Evolutionary conservation across 768 basidiomycete species (phyloP).

Genomic region (Russula sp.): DNA sequence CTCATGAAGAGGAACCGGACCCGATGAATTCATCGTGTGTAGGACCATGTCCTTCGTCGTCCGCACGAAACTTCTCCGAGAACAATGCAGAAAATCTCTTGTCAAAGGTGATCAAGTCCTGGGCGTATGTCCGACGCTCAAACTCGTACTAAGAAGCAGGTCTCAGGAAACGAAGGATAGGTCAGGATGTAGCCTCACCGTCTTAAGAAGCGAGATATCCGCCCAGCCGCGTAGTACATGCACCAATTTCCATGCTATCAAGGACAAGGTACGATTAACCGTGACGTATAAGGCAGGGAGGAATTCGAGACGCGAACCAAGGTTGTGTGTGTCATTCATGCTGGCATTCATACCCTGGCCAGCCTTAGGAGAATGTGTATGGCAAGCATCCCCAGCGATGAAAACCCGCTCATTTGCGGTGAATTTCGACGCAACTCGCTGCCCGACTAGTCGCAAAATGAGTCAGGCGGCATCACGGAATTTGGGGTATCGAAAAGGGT

Average conservation of each 20-base stretch:
- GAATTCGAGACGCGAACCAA: slow-evolving; percentile 22
- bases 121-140: slow-evolving; percentile 49
- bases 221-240: slow-evolving; percentile 46
- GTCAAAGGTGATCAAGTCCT: slow-evolving; percentile 50
- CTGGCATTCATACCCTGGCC: slow-evolving; percentile 51
- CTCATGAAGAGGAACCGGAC: slow-evolving; percentile 27
- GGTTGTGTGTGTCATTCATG: slow-evolving; percentile 51
- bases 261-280: neutral
- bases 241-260: slow-evolving; percentile 47
- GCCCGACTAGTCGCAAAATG: slow-evolving; percentile 37
- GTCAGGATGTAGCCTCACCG: slow-evolving; percentile 30
- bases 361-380: slow-evolving; percentile 37
- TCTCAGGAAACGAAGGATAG: neutral
- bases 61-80: slow-evolving; percentile 45
- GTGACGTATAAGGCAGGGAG: neutral
- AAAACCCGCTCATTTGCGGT: slow-evolving; percentile 44
- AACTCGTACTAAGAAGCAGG: slow-evolving; percentile 39
- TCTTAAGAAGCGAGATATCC: slow-evolving; percentile 40
- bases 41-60: slow-evolving; percentile 39
- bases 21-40: slow-evolving; percentile 44
- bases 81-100: slow-evolving; percentile 47
- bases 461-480: neutral
- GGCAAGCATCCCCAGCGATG: slow-evolving; percentile 53
- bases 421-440: slow-evolving; percentile 49
- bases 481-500: slow-evolving; percentile 26